A percentile compares a stretch with the other conserved stretches of the same genome.
phyloP scores from a whole-genome alignment of 148 eudicot genomes.

The Spergularia marina region DNA sequence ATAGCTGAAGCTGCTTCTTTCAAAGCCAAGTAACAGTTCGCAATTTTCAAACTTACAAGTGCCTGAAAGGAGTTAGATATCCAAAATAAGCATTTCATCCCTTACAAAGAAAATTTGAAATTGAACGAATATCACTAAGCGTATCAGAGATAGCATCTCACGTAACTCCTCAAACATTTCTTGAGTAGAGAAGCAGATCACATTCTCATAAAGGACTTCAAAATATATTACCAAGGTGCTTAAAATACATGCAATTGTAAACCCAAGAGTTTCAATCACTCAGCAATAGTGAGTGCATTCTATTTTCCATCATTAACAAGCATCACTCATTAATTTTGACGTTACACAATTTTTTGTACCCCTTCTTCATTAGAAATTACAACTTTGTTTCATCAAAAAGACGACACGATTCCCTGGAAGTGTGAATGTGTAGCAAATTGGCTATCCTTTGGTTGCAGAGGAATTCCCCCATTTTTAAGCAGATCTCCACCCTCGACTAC shows the following conservation, averaged over 20 bases:
- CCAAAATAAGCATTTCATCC: constrained; percentile 11
- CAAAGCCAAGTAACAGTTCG: constrained; percentile 53
- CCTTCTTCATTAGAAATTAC: too few relatives aligned
- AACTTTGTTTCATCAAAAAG: too few relatives aligned
- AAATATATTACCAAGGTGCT: background rate
- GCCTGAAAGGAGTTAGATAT: constrained; percentile 41
- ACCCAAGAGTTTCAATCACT: background rate
- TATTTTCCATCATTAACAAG: too few relatives aligned
- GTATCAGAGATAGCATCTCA: constrained; percentile 6
- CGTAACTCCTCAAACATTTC: constrained; percentile 2
- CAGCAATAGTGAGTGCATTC: too few relatives aligned
- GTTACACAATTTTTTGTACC: too few relatives aligned
- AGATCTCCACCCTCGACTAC: too few relatives aligned
- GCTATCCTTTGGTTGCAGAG: too few relatives aligned
- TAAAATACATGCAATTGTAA: background rate
- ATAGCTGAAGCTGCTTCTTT: constrained; percentile 50
- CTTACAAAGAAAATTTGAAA: background rate
- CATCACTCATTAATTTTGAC: too few relatives aligned
- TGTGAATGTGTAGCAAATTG: too few relatives aligned
- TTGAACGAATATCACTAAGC: background rate
- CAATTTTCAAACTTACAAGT: constrained; percentile 57
- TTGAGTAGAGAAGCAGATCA: background rate
- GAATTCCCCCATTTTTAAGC: too few relatives aligned
- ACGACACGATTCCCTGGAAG: too few relatives aligned
- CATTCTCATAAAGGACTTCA: background rate